Percentiles rank a stretch among this genome's conserved stretches.
Evolutionary conservation across 306 rosid species (phyloP).

Genomic region (Cyamopsis tetragonoloba): DNA sequence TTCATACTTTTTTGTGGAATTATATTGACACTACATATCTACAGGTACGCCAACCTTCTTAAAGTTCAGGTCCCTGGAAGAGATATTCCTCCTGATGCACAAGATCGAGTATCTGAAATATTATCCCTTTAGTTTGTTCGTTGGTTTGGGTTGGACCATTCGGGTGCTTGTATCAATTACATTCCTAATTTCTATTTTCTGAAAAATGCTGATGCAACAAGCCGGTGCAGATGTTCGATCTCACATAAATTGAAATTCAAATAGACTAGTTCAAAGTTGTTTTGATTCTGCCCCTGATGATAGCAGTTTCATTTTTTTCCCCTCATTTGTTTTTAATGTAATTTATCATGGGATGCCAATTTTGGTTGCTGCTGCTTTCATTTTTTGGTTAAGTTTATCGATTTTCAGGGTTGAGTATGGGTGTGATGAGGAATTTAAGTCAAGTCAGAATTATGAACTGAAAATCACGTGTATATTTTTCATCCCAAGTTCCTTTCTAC

Average conservation of each 20-base stretch:
- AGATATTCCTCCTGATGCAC: slow-evolving; percentile 82
- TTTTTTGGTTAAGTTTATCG: not conserved
- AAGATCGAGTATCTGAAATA: slow-evolving; percentile 62
- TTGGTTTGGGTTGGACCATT: slow-evolving; percentile 13
- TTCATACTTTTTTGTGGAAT: not conserved
- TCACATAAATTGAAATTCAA: slow-evolving; percentile 18
- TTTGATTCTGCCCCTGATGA: slow-evolving; percentile 17
- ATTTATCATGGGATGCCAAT: slow-evolving; percentile 41
- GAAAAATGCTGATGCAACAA: slow-evolving; percentile 28
- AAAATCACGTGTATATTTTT: slow-evolving; percentile 37
- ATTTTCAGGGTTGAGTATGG: slow-evolving; percentile 8
- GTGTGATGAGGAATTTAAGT: slow-evolving; percentile 22
- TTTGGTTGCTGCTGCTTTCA: slow-evolving; percentile 35
- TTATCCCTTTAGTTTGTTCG: slow-evolving; percentile 47
- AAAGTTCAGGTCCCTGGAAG: slow-evolving; percentile 91
- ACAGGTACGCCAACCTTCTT: slow-evolving; percentile 81
- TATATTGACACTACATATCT: slow-evolving; percentile 25
- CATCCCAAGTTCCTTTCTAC: not conserved
- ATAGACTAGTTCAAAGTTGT: slow-evolving; percentile 4
- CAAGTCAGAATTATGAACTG: slow-evolving; percentile 22
- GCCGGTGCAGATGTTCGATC: slow-evolving; percentile 21
- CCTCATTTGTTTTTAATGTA: slow-evolving; percentile 33
- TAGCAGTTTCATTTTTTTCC: slow-evolving; percentile 8
- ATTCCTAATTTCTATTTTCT: slow-evolving; percentile 24
- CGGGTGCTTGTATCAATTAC: slow-evolving; percentile 17